These are phyloP conservation scores for Allomyces arbusculus DNA, from an alignment of 192 early-diverging fungal species.

Conservation along the genomic window DNA sequence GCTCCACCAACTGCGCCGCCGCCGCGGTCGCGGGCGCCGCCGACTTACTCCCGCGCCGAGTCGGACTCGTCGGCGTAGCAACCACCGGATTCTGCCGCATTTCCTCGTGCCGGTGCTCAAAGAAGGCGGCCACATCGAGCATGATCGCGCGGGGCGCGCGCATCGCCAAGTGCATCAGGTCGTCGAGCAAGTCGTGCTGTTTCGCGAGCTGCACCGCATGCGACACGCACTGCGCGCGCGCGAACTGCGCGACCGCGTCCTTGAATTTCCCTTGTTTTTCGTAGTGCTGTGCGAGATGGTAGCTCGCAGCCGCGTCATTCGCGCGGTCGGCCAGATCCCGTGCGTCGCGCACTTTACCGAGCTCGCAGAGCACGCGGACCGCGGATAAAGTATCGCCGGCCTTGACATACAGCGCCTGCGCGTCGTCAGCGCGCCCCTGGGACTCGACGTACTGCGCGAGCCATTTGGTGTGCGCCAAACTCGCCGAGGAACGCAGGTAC, in stretches of 20 bases:
- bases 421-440: conserved; percentile 13
- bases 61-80: too few species aligned
- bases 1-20: background rate
- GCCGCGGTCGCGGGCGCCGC: background rate
- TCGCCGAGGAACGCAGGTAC: conserved; percentile 10
- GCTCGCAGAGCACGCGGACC: conserved; percentile 22
- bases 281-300: conserved; percentile 24
- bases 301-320: conserved; percentile 11
- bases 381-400: conserved; percentile 20
- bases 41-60: background rate
- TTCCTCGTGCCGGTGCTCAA: conserved; percentile 1
- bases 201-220: conserved; percentile 32
- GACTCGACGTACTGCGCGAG: conserved; percentile 33
- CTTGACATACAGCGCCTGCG: conserved; percentile 22
- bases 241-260: conserved; percentile 27
- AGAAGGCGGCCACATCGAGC: conserved; percentile 25
- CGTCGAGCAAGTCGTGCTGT: conserved; percentile 18
- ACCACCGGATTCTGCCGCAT: background rate
- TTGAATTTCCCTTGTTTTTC: conserved; percentile 20
- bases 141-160: conserved; percentile 17
- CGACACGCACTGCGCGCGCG: conserved; percentile 18
- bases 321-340: conserved; percentile 17
- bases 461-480: conserved; percentile 21
- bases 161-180: conserved; percentile 27
- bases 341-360: conserved; percentile 21